Conservation (phyloP, 805 yeast species). For the Jamesozyma spencerorum region DNA sequence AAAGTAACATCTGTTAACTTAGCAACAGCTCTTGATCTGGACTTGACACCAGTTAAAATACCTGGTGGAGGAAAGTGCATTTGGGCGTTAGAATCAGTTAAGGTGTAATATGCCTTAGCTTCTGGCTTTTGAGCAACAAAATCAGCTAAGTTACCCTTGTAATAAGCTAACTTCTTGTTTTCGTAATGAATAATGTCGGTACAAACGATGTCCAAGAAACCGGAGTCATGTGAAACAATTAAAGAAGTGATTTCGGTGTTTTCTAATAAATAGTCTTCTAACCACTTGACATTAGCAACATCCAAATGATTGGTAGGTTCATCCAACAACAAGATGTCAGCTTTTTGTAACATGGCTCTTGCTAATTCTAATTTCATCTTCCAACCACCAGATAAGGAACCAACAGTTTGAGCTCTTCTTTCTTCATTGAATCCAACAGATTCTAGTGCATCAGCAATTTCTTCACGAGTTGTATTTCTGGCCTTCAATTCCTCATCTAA, state of each 20-base stretch:
- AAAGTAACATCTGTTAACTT: constrained; percentile 79
- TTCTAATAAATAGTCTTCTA: constrained; percentile 73
- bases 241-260: constrained; percentile 86
- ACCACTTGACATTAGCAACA: constrained; percentile 88
- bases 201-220: constrained; percentile 90
- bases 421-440: constrained; percentile 89
- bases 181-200: constrained; percentile 96
- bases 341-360: constrained; percentile 97
- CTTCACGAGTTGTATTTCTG: constrained; percentile 47
- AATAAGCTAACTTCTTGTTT: constrained; percentile 85
- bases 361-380: constrained; percentile 97
- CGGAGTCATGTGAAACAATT: constrained; percentile 96
- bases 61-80: constrained; percentile 99
- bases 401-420: constrained; percentile 83
- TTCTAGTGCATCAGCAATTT: constrained; percentile 65
- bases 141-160: constrained; percentile 90
- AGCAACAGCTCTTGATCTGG: constrained; percentile 89
- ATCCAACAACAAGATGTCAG: constrained; percentile 87
- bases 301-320: constrained; percentile 99
- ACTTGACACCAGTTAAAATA: constrained; percentile 91
- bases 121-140: constrained; percentile 90
- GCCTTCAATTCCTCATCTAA: constrained; percentile 68
- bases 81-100: constrained; percentile 84
- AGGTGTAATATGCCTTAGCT: constrained; percentile 90
- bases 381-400: constrained; percentile 98